phyloP scores from a whole-genome alignment of 371 early-diverging fungal species.

The Rhizopus sp. region DNA sequence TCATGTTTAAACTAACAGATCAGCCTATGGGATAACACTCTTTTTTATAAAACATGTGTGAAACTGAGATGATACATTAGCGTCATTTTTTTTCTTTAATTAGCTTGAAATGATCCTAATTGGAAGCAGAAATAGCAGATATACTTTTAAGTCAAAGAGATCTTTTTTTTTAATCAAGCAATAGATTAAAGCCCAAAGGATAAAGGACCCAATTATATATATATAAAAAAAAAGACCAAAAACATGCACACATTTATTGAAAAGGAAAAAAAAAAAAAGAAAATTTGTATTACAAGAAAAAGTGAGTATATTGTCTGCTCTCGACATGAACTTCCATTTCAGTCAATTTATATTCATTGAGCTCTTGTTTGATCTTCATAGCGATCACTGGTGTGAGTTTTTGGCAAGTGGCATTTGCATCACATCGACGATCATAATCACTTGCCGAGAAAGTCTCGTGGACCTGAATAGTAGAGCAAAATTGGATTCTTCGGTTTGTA shows the following conservation, averaged over 20 bases:
- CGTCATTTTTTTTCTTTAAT: too few relatives aligned
- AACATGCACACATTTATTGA: too few relatives aligned
- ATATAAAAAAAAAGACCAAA: background rate
- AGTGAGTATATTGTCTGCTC: conserved; percentile 73
- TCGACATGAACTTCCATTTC: conserved; percentile 79
- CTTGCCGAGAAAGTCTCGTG: conserved; percentile 67
- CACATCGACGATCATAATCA: conserved; percentile 75
- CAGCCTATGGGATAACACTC: too few relatives aligned
- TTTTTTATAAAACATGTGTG: too few relatives aligned
- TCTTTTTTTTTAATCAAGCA: too few relatives aligned
- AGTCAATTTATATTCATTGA: conserved; percentile 75
- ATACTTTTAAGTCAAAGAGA: too few relatives aligned
- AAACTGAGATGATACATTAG: too few relatives aligned
- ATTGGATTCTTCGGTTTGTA: conserved; percentile 44
- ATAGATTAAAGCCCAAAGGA: too few relatives aligned
- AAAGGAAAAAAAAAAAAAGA: conserved; percentile 1
- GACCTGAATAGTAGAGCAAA: conserved; percentile 63
- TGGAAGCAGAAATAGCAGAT: too few relatives aligned
- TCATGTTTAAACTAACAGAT: too few relatives aligned
- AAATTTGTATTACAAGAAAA: conserved; percentile 54
- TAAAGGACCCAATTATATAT: too few relatives aligned
- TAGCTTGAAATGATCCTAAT: too few relatives aligned
- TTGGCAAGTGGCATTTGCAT: conserved; percentile 60
- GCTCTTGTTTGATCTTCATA: conserved; percentile 74
- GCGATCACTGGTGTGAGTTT: conserved; percentile 68